Evolutionary conservation across 2,329 filamentous ascomycete species (phyloP).

Genomic region (Podosphaera xanthii): DNA sequence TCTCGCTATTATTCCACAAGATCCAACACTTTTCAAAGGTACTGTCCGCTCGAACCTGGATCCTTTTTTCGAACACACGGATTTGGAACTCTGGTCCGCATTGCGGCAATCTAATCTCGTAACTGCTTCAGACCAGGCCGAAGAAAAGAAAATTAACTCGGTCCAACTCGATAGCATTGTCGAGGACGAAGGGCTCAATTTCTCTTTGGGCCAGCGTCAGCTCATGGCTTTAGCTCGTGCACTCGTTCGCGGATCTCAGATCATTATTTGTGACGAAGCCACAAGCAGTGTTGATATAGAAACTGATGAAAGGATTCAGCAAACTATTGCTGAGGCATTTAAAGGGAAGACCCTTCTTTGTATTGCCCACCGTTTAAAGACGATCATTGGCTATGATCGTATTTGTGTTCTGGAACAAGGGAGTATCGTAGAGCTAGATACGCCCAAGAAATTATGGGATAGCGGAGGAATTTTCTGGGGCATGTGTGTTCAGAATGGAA

Average conservation of each 20-base stretch:
- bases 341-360: constrained; percentile 70
- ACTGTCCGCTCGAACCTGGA: constrained; percentile 63
- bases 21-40: constrained; percentile 62
- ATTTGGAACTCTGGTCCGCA: constrained; percentile 56
- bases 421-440: constrained; percentile 64
- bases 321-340: constrained; percentile 68
- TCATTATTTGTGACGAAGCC: constrained; percentile 94
- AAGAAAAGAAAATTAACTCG: constrained; percentile 24
- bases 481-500: constrained; percentile 43
- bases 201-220: constrained; percentile 83
- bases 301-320: constrained; percentile 87
- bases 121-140: constrained; percentile 20
- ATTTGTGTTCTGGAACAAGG: constrained; percentile 95
- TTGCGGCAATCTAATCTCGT: constrained; percentile 58
- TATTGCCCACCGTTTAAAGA: constrained; percentile 79
- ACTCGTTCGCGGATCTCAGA: constrained; percentile 64
- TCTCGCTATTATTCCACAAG: constrained; percentile 64
- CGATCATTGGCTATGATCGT: constrained; percentile 81
- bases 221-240: constrained; percentile 86
- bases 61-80: constrained; percentile 56
- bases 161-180: constrained; percentile 69
- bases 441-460: constrained; percentile 51
- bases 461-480: constrained; percentile 51
- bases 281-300: constrained; percentile 88
- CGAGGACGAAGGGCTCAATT: constrained; percentile 89